Evolutionary conservation across 768 basidiomycete genomes (phyloP), one percentile per base, ranked within the genome.

Genomic region (Tulasnella sp.): DNA sequence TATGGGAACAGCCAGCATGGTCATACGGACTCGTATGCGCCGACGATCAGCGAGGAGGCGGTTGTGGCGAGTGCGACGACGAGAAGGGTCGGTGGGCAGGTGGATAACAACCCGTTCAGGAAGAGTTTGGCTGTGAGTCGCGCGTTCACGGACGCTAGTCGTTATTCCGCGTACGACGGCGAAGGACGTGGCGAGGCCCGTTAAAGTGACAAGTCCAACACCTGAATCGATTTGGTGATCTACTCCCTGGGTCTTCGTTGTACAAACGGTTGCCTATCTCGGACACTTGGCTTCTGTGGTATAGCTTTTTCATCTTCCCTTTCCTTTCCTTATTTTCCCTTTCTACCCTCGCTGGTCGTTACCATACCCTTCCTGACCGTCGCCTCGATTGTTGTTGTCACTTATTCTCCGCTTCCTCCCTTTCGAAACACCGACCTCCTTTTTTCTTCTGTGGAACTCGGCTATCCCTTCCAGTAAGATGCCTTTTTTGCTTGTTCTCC

Each of bases 51-150:
- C 40, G 67, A 67, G 47, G 41, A 62, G n/a, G 62, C 41, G 17
- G 66, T 73, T 34, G 35, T 70, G 34, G 52, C 67, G 7, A 62
- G 44, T 36, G 59, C n/a, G n/a, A n/a, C 36, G 26, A 32, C 22
- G 9, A 12, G 32, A 19, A 34, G n/a, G 26, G 39, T 37, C 12
- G 47, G 26, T 52, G 68, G 36, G 29, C 36, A 36, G 6, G 62
- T 37, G 47, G 70, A 71, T 36, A 74, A 68, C 64, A 75, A 75
- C 59, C 75, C 75, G 22, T 75, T 75, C 73, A 52, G 75, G 37
- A 74, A 72, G 73, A 75, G 74, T 62, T 67, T 73, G 72, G 69
- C 70, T 11, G 41, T 66, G 6, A 62, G 37, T n/a, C 66, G 72
- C 37, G 37, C 41, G 22, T 74, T 74, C 62, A 74, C 22, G 1